These are phyloP conservation scores for Vicia villosa DNA, from an alignment of 306 rosid species.

Conservation along the genomic window DNA sequence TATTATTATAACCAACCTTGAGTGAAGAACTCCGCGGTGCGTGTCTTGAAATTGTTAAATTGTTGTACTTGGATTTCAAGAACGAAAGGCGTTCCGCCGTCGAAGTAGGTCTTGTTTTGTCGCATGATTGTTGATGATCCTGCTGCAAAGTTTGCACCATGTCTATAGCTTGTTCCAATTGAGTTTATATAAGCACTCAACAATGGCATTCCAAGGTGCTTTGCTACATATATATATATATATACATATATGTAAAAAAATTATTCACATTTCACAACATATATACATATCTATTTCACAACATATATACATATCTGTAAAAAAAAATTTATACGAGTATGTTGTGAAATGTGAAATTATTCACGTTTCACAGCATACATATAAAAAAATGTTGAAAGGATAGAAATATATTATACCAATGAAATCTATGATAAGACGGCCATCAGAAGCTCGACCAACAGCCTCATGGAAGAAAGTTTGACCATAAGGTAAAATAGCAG, in stretches of 20 bases:
- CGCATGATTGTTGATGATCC: conserved; percentile 69
- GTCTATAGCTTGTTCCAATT: conserved; percentile 65
- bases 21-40: conserved; percentile 48
- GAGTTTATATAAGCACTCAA: conserved; percentile 73
- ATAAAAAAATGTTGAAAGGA: too few species aligned
- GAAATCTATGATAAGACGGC: conserved; percentile 73
- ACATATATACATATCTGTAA: too few species aligned
- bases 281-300: too few species aligned
- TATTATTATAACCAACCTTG: conserved; percentile 42
- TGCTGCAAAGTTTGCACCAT: conserved; percentile 86
- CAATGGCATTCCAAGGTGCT: conserved; percentile 54
- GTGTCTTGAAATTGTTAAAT: conserved; percentile 59
- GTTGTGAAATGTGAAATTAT: too few species aligned
- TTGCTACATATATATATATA: conserved; percentile 45
- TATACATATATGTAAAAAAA: background rate
- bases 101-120: conserved; percentile 55
- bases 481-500: conserved; percentile 52
- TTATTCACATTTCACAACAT: background rate
- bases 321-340: too few species aligned
- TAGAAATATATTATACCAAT: conserved; percentile 44
- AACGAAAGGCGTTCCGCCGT: conserved; percentile 64
- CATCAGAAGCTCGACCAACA: conserved; percentile 66
- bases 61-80: conserved; percentile 70
- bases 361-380: background rate
- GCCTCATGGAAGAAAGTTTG: conserved; percentile 64